phyloP scores from a whole-genome alignment of 768 basidiomycete species.

The Amanita polypyramis region DNA sequence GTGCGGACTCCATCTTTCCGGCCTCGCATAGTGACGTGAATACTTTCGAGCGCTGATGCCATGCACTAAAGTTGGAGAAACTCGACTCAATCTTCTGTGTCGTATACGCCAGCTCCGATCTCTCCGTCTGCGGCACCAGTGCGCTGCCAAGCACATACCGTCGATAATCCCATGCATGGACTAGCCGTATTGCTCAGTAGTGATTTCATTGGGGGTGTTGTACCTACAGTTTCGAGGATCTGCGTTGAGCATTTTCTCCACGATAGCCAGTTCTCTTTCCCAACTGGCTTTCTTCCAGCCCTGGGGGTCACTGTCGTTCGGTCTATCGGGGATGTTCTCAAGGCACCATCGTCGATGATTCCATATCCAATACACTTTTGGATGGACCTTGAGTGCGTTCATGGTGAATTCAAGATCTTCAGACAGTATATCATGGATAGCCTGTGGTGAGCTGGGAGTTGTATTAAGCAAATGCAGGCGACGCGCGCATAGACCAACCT shows the following conservation, averaged over 20 bases:
- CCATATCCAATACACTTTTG: conserved; percentile 99
- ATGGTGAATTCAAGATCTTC: conserved; percentile 78
- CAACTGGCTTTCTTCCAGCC: conserved; percentile 78
- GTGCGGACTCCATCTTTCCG: conserved; percentile 38
- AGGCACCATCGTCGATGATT: conserved; percentile 96
- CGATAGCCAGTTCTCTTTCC: conserved; percentile 77
- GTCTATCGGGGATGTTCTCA: conserved; percentile 71
- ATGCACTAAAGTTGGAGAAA: conserved; percentile 97
- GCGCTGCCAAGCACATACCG: conserved; percentile 73
- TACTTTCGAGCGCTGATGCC: conserved; percentile 93
- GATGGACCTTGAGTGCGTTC: conserved; percentile 68
- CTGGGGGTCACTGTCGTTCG: conserved; percentile 35
- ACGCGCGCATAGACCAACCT: conserved; percentile 30
- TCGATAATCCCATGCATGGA: conserved; percentile 92
- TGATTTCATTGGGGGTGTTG: not conserved
- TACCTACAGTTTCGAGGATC: conserved; percentile 88
- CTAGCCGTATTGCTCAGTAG: conserved; percentile 28
- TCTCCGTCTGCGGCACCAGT: conserved; percentile 43
- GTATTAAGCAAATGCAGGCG: conserved; percentile 3
- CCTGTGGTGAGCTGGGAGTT: conserved; percentile 43
- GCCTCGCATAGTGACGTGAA: conserved; percentile 54
- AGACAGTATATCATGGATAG: conserved; percentile 52
- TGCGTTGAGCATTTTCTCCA: conserved; percentile 86
- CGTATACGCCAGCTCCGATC: conserved; percentile 78
- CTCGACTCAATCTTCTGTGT: conserved; percentile 85